phyloP scores from a whole-genome alignment of 176 grass and related monocot species.

The Coix lacrymajobi region DNA sequence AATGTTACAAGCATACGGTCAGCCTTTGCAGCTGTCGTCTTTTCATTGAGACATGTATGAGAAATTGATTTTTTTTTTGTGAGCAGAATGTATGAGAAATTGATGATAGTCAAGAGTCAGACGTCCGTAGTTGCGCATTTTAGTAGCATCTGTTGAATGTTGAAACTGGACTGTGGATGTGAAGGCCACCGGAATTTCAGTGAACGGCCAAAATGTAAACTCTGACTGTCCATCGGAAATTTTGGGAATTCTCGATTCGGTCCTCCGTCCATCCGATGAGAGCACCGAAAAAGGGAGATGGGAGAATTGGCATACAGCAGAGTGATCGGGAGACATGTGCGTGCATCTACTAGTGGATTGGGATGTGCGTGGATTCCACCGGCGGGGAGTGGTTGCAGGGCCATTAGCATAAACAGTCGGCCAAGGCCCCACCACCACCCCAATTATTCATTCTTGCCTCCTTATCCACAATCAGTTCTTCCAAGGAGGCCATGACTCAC shows the following conservation, averaged over 20 bases:
- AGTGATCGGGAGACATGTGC: not conserved
- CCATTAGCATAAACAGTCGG: conserved; percentile 13
- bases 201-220: not conserved
- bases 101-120: conserved; percentile 1
- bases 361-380: conserved; percentile 44
- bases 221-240: not conserved
- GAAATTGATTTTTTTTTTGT: too few relatives aligned
- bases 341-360: not conserved
- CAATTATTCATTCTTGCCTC: conserved; percentile 22
- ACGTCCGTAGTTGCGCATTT: not conserved
- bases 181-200: not conserved
- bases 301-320: not conserved
- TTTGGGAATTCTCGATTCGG: not conserved
- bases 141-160: not conserved
- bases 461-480: conserved; percentile 14
- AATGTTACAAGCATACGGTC: not conserved
- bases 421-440: conserved; percentile 6
- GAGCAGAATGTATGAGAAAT: not conserved
- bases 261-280: not conserved
- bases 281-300: not conserved
- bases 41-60: not conserved
- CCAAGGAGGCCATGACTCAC: conserved; percentile 7
- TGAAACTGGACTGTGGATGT: not conserved
- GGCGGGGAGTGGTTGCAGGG: conserved; percentile 6
- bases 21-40: conserved; percentile 11